Base-by-base conservation (phyloP, 2,329 filamentous ascomycete species). In the Juglanconis oblonga region DNA sequence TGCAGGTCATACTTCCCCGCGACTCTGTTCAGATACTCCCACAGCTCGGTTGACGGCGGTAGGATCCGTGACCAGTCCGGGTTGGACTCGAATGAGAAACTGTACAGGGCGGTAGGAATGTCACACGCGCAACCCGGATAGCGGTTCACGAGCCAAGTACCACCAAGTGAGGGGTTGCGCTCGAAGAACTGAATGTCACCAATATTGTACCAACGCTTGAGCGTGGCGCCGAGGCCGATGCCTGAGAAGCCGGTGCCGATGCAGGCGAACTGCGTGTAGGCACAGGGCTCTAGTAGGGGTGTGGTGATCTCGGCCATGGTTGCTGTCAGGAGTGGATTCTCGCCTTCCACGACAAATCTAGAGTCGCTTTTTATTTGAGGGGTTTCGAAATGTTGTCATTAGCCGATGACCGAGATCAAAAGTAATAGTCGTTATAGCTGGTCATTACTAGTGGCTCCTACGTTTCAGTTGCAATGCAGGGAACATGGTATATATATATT, bases 171-270 rank as follows among this genome's bases (percentile, higher is more conserved):
- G 4, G 76, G 72, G 62, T 84, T 76, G 11, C 81, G 76, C 31
- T 89, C 87, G 61, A 87, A 88, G 67, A 89, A 78, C 33, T 76
- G 75, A 65, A 88, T 79, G 62, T 87, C 83, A 62, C 81, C 79
- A 57, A 85, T 84, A 35, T 78, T 79, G 47, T 87, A 78, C 69
- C 79, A 79, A 17, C 82, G 74, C 65, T 85, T 82, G 55, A 89
- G 70, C 31, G 81, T 80, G 47, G 82, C 85, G 7, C 81, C 86
- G 67, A 87, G 80, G 3, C 82, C 83, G 58, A 89, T 85, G 24
- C 80, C 87, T 0, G 84, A 86, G 65, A 86, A 81, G 11, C 86
- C 86, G 1, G 82, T 81, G 33, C 87, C 87, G 44, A 89, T 79
- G 65, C 74, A 77, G 35, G 72, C 73, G 63, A 78, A 77, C 64